Base-by-base conservation (phyloP, 805 yeast species). In the Candida krabiensis region DNA sequence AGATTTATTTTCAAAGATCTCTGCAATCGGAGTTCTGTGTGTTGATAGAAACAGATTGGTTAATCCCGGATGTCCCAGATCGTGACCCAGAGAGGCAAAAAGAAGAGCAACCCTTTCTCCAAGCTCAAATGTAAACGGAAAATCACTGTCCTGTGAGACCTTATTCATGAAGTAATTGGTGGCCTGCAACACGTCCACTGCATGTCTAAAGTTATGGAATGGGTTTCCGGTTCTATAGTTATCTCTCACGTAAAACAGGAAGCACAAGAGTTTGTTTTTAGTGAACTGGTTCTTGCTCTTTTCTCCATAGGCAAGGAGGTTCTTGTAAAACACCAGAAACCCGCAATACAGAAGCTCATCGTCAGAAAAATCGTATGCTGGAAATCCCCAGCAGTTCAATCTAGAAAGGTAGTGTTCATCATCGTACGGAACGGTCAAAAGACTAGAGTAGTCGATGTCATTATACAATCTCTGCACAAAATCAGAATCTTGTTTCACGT, bases 41-140 rank as follows among this genome's bases (percentile, higher is more conserved):
- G 75, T 68, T 17, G 69, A 65, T 58, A 91, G 65, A 47, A 88
- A 79, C 25, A 78, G 76, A 60, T 88, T 87, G 11, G 95, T 88
- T n/a, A 89, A 79, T 2, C 98, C 99, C 0, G 98, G 98, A 61
- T 93, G 99, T 16, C 96, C 96, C 22, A 86, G 79, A 61, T 93
- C 99, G 64, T 93, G 99, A 36, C 98, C 98, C 29, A 90, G 64
- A 1, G 96, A 93, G 0, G 96, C 86, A 9, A 90, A 67, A 23
- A 86, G 71, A 19, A 88, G 63, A 2, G 84, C 76, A 32, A 85
- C 63, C 2, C 73, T 69, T 49, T 83, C 83, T 13, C 37, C 11
- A 11, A 35, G 19, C 8, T 38, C 16, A 22, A 56, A 47, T 23
- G 35, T 30, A 28, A 49, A 27, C 24, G 28, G 16, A 35, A 31